phyloP scores from a whole-genome alignment of 495 filamentous ascomycete species.

The Neurospora sp. region DNA sequence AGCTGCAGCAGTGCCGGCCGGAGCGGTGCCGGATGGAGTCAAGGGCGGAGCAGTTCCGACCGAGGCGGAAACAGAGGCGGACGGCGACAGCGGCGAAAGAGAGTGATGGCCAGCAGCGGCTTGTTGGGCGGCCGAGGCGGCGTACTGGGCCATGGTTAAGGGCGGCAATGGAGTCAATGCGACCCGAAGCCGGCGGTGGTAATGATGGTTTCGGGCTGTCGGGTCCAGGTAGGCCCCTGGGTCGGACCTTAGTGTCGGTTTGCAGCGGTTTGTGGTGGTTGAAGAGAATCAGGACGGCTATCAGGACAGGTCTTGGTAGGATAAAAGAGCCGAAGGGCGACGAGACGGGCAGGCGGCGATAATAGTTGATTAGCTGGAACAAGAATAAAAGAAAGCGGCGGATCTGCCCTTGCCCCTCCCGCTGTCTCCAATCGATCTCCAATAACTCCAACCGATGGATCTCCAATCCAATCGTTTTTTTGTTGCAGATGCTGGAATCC shows the following conservation, averaged over 20 bases:
- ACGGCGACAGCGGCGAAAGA: conserved; percentile 13
- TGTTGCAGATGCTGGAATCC: not conserved
- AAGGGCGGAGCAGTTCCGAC: conserved; percentile 12
- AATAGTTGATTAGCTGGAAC: not conserved
- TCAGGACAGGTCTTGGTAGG: conserved; percentile 10
- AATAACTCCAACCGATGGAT: not conserved
- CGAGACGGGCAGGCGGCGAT: not conserved
- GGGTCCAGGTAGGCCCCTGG: not conserved
- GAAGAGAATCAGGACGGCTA: conserved; percentile 14
- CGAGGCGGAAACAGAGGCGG: conserved; percentile 17
- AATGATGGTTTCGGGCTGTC: not conserved
- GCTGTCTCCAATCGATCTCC: not conserved
- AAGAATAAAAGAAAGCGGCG: not conserved
- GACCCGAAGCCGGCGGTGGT: not conserved
- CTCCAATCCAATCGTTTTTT: not conserved
- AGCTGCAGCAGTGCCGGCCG: not conserved
- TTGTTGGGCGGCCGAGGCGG: conserved; percentile 14
- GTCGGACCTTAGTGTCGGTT: conserved; percentile 12
- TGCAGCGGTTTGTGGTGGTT: conserved; percentile 25
- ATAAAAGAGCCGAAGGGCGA: not conserved
- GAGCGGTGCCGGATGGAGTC: conserved; percentile 7
- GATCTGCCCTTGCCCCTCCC: not conserved
- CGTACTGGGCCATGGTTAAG: conserved; percentile 24
- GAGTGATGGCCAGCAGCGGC: not conserved
- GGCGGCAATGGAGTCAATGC: not conserved